These are phyloP conservation scores for Diaporthe citri DNA, from an alignment of 2,329 filamentous ascomycete genomes.

Conservation along the genomic window DNA sequence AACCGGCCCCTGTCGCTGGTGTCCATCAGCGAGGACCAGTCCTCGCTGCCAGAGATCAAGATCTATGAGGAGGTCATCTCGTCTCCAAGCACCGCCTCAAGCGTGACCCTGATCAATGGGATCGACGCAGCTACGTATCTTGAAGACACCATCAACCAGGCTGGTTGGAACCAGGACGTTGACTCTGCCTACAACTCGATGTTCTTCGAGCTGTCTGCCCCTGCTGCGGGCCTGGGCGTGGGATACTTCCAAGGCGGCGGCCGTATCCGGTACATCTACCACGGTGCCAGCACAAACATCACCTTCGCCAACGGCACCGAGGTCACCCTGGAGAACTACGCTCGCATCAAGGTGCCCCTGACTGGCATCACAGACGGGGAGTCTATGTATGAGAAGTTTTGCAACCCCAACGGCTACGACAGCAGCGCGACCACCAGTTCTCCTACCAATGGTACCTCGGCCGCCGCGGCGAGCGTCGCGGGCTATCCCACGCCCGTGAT, in stretches of 20 bases:
- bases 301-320: slow-evolving; percentile 54
- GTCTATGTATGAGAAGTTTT: slow-evolving; percentile 52
- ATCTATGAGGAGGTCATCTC: slow-evolving; percentile 55
- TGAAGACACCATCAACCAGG: slow-evolving; percentile 55
- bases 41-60: slow-evolving; percentile 58
- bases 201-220: slow-evolving; percentile 49
- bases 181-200: slow-evolving; percentile 54
- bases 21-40: slow-evolving; percentile 52
- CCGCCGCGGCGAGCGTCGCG: slow-evolving; percentile 39
- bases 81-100: slow-evolving; percentile 43
- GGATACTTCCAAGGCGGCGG: slow-evolving; percentile 51
- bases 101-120: slow-evolving; percentile 48
- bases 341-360: slow-evolving; percentile 48
- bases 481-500: slow-evolving; percentile 49
- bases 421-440: background rate
- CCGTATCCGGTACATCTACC: slow-evolving; percentile 48
- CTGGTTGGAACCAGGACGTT: slow-evolving; percentile 49
- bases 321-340: slow-evolving; percentile 48
- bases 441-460: slow-evolving; percentile 20
- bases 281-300: slow-evolving; percentile 48
- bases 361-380: slow-evolving; percentile 49
- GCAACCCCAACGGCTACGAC: slow-evolving; percentile 42
- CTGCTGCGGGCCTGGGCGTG: slow-evolving; percentile 36
- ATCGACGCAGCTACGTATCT: slow-evolving; percentile 52
- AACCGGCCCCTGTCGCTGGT: slow-evolving; percentile 55